phyloP scores from a whole-genome alignment of 352 stramenopile genomes.

The Phytophthora europaea region DNA sequence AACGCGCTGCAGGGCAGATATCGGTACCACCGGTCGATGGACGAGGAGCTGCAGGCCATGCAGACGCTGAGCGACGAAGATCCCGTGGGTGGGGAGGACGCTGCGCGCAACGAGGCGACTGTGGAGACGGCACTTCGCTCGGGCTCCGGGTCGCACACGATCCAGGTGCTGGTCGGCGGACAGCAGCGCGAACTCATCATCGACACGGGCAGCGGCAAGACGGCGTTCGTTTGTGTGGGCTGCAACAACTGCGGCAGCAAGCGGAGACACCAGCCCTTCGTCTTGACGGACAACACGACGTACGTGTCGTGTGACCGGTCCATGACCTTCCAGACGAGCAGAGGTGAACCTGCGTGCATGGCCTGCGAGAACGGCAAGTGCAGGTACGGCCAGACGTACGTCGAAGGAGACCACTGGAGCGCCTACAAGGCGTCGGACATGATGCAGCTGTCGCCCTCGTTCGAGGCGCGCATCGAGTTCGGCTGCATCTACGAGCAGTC shows the following conservation, averaged over 20 bases:
- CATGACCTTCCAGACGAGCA: constrained; percentile 24
- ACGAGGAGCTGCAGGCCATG: constrained; percentile 17
- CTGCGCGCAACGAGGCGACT: constrained; percentile 2
- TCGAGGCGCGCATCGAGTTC: constrained; percentile 86
- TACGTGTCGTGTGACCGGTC: constrained; percentile 64
- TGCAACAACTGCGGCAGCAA: constrained; percentile 90
- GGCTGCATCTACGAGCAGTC: constrained; percentile 95
- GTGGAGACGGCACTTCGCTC: constrained; percentile 55
- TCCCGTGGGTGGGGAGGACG: not conserved
- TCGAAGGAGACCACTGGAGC: constrained; percentile 94
- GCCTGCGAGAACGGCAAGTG: constrained; percentile 80
- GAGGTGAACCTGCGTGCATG: constrained; percentile 26
- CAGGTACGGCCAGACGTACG: constrained; percentile 93
- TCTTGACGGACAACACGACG: constrained; percentile 53
- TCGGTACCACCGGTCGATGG: constrained; percentile 19
- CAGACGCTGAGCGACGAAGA: constrained; percentile 12
- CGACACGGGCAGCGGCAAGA: constrained; percentile 96
- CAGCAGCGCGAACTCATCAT: constrained; percentile 93
- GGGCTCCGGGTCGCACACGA: constrained; percentile 79
- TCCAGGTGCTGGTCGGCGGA: constrained; percentile 68
- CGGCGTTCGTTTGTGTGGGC: constrained; percentile 94
- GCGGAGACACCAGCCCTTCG: constrained; percentile 87
- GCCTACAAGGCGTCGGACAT: constrained; percentile 91
- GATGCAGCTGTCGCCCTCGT: constrained; percentile 56
- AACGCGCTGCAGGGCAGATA: constrained; percentile 27